Evolutionary conservation across 805 yeast genomes (phyloP).

Genomic region (Pichia deserticola): DNA sequence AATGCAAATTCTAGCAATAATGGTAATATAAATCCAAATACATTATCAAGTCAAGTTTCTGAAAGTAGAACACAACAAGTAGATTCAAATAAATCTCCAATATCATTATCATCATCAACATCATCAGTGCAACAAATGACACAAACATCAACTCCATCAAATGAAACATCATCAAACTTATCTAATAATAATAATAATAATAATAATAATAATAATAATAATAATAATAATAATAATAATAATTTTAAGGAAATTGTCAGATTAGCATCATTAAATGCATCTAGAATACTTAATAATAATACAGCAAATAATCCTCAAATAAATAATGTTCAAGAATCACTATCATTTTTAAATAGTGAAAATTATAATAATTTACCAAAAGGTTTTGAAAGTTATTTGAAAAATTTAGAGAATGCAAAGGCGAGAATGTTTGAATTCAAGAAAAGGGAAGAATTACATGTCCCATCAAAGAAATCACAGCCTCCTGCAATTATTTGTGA

Average conservation of each 20-base stretch:
- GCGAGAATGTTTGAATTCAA: conserved; percentile 18
- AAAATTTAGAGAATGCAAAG: conserved; percentile 27
- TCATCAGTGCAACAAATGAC: background rate
- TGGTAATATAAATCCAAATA: no score
- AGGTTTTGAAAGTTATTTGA: conserved; percentile 20
- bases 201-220: no score
- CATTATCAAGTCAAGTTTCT: no score
- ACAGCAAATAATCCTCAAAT: background rate
- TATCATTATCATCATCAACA: no score
- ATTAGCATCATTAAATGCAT: conserved; percentile 4
- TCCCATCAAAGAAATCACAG: conserved; percentile 10
- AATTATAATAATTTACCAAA: conserved; percentile 22
- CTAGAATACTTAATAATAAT: conserved; percentile 1
- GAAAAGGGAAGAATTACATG: conserved; percentile 8
- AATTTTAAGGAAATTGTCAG: background rate
- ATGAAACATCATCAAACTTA: no score
- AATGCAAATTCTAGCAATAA: background rate
- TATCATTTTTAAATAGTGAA: conserved; percentile 18
- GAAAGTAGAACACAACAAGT: no score
- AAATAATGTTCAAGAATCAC: conserved; percentile 7
- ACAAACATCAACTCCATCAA: background rate
- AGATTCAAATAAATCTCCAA: no score
- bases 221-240: background rate
- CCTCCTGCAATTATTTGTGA: conserved; percentile 20
- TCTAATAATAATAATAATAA: no score